These are phyloP conservation scores for Alternaria infectoria DNA, from an alignment of 2,329 filamentous ascomycete genomes.

Conservation along the genomic window DNA sequence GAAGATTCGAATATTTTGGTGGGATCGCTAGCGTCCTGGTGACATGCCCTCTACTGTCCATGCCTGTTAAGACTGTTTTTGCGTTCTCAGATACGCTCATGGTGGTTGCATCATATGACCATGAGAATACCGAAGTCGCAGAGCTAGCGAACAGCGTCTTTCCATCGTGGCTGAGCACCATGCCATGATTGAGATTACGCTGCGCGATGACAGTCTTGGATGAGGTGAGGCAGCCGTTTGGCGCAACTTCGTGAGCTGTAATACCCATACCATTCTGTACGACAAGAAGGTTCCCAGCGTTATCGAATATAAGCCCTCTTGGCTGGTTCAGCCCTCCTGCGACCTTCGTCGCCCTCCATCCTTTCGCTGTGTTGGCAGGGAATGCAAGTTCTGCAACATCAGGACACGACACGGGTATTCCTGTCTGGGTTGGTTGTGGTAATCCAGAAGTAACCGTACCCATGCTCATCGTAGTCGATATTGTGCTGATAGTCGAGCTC, in stretches of 20 bases:
- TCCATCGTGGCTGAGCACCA: constrained; percentile 34
- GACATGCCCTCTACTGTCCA: constrained; percentile 35
- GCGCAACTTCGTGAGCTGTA: constrained; percentile 46
- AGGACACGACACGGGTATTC: constrained; percentile 27
- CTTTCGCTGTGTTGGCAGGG: constrained; percentile 22
- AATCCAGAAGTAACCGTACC: constrained; percentile 12
- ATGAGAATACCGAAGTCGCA: constrained; percentile 32
- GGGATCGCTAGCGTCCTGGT: constrained; percentile 35
- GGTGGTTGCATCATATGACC: constrained; percentile 32
- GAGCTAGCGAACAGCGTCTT: constrained; percentile 41
- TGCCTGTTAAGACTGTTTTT: constrained; percentile 29
- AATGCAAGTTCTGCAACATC: constrained; percentile 27
- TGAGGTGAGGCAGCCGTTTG: constrained; percentile 39
- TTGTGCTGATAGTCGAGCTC: constrained; percentile 13
- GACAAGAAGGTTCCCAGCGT: constrained; percentile 49
- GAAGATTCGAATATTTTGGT: constrained; percentile 47
- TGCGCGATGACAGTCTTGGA: constrained; percentile 29
- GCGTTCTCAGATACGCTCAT: constrained; percentile 40
- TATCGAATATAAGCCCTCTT: constrained; percentile 50
- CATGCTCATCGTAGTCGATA: constrained; percentile 24
- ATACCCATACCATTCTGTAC: constrained; percentile 50
- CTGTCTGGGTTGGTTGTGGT: constrained; percentile 22
- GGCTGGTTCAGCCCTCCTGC: constrained; percentile 49
- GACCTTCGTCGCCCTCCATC: constrained; percentile 46
- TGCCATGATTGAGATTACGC: constrained; percentile 39